Conservation (phyloP, 495 filamentous ascomycete species). For the Sordaria brevicollis region DNA sequence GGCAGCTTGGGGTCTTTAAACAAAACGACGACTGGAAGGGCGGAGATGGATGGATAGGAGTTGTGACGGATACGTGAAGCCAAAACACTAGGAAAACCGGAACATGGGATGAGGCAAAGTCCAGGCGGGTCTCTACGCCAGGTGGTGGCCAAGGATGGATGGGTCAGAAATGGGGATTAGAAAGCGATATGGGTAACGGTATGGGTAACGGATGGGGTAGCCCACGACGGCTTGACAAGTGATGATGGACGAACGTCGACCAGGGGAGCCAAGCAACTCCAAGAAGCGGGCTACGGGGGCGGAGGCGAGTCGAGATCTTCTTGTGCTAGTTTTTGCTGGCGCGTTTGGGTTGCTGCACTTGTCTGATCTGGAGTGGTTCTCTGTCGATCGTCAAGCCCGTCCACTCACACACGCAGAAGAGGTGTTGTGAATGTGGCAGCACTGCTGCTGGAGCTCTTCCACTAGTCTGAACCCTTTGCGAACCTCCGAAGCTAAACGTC, state of each 20-base stretch:
- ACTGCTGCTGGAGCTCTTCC: background rate
- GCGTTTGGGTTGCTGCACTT: conserved; percentile 2
- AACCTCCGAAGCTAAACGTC: background rate
- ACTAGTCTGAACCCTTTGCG: background rate
- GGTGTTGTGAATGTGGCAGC: background rate
- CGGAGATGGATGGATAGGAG: background rate
- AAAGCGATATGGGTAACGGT: background rate
- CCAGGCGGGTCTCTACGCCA: background rate
- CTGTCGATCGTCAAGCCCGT: conserved; percentile 1
- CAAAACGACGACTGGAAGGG: conserved; percentile 7
- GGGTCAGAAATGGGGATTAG: background rate
- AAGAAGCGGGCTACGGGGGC: conserved; percentile 7
- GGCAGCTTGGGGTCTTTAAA: conserved; percentile 15
- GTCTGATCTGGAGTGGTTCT: background rate
- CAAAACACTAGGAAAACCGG: conserved; percentile 3
- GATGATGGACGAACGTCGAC: background rate
- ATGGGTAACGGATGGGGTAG: background rate
- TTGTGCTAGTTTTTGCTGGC: conserved; percentile 4
- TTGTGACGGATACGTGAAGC: background rate
- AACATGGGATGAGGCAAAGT: conserved; percentile 19
- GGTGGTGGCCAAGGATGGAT: conserved; percentile 8
- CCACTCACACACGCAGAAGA: background rate
- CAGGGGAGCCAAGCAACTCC: background rate
- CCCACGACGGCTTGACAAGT: background rate
- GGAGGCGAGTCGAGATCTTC: conserved; percentile 22